Base-by-base conservation (phyloP, 2,329 filamentous ascomycete genomes). In the Colletotrichum brevisporum region DNA sequence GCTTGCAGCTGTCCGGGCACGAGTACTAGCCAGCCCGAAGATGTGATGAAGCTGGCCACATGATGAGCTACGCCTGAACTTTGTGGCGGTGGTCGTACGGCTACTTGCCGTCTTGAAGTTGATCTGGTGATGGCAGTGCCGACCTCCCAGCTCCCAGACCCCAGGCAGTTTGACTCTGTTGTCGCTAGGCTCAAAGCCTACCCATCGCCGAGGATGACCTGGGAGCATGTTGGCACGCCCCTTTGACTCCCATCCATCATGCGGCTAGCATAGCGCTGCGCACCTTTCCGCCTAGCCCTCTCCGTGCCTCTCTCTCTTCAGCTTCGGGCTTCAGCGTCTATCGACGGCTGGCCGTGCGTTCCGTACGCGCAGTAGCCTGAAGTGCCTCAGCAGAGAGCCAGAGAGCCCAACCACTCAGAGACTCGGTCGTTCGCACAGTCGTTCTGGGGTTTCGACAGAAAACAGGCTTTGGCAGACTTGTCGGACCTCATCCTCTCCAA, bases 331-430 rank as follows among this genome's bases (percentile, higher is more conserved):
- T 36, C 31, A 36, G 31, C 31, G 31, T 21, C 24, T n/a, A 26
- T 61, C 24, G 67, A 67, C 67, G 67, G 66, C 55, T 61, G 52
- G 50, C 67, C 55, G 67, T 69, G 67, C 67, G 56, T 69, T 67
- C 56, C 67, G 67, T 56, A 62, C 52, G 54, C 15, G 24, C 52
- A 55, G 51, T 50, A 24, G 18, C 18, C 18, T 50, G 47, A 50
- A n/a, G 5, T 18, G 47, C n/a, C 47, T 21, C 16, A 52, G 45
- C 36, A 58, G 52, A 24, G 27, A 56, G 47, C 62, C 36, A 58
- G 52, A 24, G 27, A 56, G 47, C 55, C 51, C 55, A 56, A 36
- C 50, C 56, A 56, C 31, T 61, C 55, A 67, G 45, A 55, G 43
- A 13, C 56, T 66, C 67, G 56, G 56, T 51, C 27, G 36, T 27